These are phyloP conservation scores for Trapa bicornis DNA, from an alignment of 345 rosid genomes.

Conservation along the genomic window DNA sequence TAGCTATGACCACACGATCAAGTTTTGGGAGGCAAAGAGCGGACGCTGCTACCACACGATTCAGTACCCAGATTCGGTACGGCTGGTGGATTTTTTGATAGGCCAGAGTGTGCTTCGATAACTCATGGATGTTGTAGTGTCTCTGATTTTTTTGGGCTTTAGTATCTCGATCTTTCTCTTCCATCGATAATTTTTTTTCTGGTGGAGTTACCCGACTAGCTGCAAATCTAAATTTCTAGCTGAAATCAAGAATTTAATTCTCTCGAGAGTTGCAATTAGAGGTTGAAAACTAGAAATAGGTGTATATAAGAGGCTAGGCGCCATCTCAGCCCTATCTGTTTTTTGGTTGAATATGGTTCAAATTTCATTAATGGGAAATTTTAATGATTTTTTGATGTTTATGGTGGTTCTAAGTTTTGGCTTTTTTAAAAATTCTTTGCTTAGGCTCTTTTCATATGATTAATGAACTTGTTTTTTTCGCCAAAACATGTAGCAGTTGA, in stretches of 20 bases:
- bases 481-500: not conserved
- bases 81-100: not conserved
- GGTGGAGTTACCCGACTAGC: no score
- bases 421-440: not conserved
- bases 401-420: not conserved
- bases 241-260: no score
- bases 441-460: not conserved
- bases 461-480: not conserved
- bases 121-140: not conserved
- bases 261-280: no score
- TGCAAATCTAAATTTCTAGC: no score
- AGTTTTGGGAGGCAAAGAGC: conserved; percentile 92
- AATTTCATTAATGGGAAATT: no score
- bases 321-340: no score
- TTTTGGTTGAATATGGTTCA: no score
- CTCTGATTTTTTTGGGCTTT: not conserved
- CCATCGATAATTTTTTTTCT: not conserved
- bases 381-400: not conserved
- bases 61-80: conserved; percentile 81
- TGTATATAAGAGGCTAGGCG: no score
- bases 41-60: conserved; percentile 89
- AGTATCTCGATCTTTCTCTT: not conserved
- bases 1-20: conserved; percentile 83
- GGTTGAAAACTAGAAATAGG: no score
- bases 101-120: not conserved